Base-by-base conservation (phyloP, 2,329 filamentous ascomycete species). In the Helotiales sp. region DNA sequence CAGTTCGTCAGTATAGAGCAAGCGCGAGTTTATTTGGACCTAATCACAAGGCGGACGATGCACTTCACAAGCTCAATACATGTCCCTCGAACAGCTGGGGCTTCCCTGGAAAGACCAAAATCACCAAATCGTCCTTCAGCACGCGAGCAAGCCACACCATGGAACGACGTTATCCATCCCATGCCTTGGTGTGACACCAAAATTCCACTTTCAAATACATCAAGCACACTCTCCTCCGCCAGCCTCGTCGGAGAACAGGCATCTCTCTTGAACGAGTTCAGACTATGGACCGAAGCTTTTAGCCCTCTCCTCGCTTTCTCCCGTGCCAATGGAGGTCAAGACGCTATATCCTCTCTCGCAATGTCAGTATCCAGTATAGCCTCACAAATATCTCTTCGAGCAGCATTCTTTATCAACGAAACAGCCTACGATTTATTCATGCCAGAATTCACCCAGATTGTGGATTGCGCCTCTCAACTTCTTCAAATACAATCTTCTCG, bases 41-140 rank as follows among this genome's bases (percentile, higher is more conserved):
- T 67, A 13, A 65, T 67, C 12, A 63, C 59, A 30, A 51, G 63
- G 8, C 60, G 63, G 3, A 30, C 62, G 9, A 58, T 63, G 59
- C 63, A 67, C 46, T 64, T 61, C 49, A 61, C 61, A 38, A 30
- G 44, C 17, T 60, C 55, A 17, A 61, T 55, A 25, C 54, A 53
- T 29, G 54, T 49, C 7, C 36, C 29, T 9, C n/a, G 31, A 15
- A 40, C 24, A n/a, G 9, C 22, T 27, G 29, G 17, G 1, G 29
- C 27, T 17, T 31, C 29, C 7, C 6, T 33, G 40, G 15, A 15
- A 27, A 44, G 10, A n/a, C 25, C 25, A 36, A n/a, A 33, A 36
- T 15, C 22, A n/a, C 31, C 29, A 24, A 38, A 51, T 22, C 22
- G 19, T 10, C 33, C 19, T 15, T 31, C 48, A 8, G 15, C 27